A percentile compares a stretch with the other conserved stretches of the same genome.
Evolutionary conservation across 176 grass and related monocot genomes (phyloP).

Genomic region (Cenchrus fungigraminus): DNA sequence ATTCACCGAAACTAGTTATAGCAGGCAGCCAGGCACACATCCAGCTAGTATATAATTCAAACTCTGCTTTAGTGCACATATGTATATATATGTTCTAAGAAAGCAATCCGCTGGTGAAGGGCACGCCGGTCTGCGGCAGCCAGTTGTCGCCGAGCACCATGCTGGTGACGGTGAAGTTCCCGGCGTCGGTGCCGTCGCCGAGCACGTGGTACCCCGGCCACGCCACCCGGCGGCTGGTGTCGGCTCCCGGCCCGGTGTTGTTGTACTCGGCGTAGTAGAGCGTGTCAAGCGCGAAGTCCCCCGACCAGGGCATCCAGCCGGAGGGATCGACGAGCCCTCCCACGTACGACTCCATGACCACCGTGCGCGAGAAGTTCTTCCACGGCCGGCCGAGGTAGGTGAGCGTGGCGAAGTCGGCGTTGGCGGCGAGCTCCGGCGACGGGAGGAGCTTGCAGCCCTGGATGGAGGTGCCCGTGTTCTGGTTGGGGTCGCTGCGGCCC

Average conservation of each 20-base stretch:
- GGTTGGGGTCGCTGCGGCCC: conserved; percentile 70
- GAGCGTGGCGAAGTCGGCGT: conserved; percentile 19
- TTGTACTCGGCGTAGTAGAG: conserved; percentile 68
- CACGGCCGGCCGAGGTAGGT: conserved; percentile 61
- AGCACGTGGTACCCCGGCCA: conserved; percentile 74
- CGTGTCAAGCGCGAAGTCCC: conserved; percentile 57
- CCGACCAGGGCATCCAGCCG: conserved; percentile 72
- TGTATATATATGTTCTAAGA: not conserved
- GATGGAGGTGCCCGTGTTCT: conserved; percentile 86
- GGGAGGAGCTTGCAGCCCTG: conserved; percentile 54
- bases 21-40: not conserved
- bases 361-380: conserved; percentile 71
- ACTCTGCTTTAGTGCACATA: not conserved
- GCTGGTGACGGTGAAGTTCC: conserved; percentile 61
- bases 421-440: conserved; percentile 53
- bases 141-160: conserved; percentile 69
- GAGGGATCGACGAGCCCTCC: conserved; percentile 47
- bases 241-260: conserved; percentile 59
- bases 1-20: not conserved
- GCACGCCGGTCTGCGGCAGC: conserved; percentile 72
- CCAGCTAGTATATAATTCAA: not conserved
- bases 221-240: conserved; percentile 47
- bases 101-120: conserved; percentile 47
- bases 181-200: conserved; percentile 30
- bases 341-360: conserved; percentile 66